Base-by-base conservation (phyloP, 2,329 filamentous ascomycete species). In the Pseudonectria foliicola region DNA sequence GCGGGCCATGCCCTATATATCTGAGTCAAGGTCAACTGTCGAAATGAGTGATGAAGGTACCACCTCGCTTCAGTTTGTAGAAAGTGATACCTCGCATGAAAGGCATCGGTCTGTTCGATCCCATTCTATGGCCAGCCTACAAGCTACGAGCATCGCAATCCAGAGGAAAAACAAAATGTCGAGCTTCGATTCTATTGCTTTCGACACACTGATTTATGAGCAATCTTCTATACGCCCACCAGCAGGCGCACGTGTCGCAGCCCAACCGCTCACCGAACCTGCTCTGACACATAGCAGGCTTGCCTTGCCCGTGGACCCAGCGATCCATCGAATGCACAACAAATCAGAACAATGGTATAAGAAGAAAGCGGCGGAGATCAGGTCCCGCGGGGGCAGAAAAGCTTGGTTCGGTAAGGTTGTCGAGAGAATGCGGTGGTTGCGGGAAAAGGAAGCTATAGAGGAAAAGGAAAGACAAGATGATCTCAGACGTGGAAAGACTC, bases 231-330 rank as follows among this genome's bases (percentile, higher is more conserved):
- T 43, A 15, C 40, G 27, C 10, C 50, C 55, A 11, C 57, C 56
- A 12, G 21, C 29, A 1, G 48, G 44, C 10, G 43, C 57, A n/a
- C 8, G 25, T 16, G 8, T 50, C 4, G 29, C 34, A 13, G 13
- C 37, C 6, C 40, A 25, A 12, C 23, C 28, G 18, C 16, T 24
- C n/a, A 23, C 32, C 24, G 41, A 39, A 33, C 29, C 29, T 4
- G 29, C 38, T 7, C 14, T 38, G 21, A 32, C 42, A 31, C 46
- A 57, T 18, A 52, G 57, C 18, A 60, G 59, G 15, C 42, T 62
- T 6, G 77, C 64, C 43, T 55, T 62, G 1, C 56, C 64, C 31
- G 59, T 75, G 3, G 69, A 80, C 48, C 75, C 73, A 0, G 64
- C 65, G 2, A 60, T 68, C 2, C 68, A 73, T 33, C 68, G 64